phyloP scores from a whole-genome alignment of 2,329 filamentous ascomycete species.

The Hymenoscyphus scutula region DNA sequence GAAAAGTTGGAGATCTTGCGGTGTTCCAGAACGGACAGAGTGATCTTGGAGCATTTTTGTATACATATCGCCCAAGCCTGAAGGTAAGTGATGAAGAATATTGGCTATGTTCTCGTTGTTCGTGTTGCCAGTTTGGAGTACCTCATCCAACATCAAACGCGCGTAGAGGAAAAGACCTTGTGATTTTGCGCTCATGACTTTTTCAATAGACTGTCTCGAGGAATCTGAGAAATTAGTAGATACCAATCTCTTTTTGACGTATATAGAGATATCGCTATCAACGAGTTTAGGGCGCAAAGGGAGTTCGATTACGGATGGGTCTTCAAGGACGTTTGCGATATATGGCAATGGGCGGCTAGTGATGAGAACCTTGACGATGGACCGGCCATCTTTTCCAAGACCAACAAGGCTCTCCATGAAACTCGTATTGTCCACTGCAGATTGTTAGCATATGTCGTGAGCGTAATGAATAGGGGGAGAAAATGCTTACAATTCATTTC shows the following conservation, averaged over 20 bases:
- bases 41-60: conserved; percentile 11
- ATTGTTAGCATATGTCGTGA: too few species aligned
- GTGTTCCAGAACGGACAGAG: conserved; percentile 1
- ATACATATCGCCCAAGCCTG: conserved; percentile 14
- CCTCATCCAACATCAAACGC: conserved; percentile 20
- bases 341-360: conserved; percentile 43
- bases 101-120: background rate
- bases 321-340: conserved; percentile 37
- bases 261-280: conserved; percentile 37
- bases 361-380: conserved; percentile 42
- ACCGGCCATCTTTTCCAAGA: conserved; percentile 33
- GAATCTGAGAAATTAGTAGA: conserved; percentile 9
- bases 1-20: conserved; percentile 7
- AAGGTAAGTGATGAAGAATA: conserved; percentile 4
- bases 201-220: conserved; percentile 10
- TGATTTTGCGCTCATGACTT: conserved; percentile 8
- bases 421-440: conserved; percentile 19
- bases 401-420: conserved; percentile 18
- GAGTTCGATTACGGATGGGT: conserved; percentile 34
- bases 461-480: too few species aligned
- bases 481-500: conserved; percentile 43
- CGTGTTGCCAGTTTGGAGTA: background rate
- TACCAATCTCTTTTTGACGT: conserved; percentile 17
- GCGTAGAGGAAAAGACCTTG: conserved; percentile 22
- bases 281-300: conserved; percentile 40